Evolutionary conservation across 495 filamentous ascomycete genomes (phyloP).

Genomic region (Podospora sp.): DNA sequence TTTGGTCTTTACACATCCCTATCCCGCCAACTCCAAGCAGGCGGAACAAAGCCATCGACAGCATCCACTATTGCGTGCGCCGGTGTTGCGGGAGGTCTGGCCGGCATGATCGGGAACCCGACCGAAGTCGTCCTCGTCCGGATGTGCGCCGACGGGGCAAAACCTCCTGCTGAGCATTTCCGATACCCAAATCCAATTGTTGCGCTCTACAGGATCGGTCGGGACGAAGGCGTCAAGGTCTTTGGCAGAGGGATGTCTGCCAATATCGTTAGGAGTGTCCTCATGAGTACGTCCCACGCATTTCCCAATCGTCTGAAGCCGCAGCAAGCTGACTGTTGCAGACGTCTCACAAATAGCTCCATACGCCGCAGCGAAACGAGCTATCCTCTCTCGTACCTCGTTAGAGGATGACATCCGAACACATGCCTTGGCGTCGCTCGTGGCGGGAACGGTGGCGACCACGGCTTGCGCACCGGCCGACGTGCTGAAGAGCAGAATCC

Average conservation of each 20-base stretch:
- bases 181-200: constrained; percentile 37
- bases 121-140: constrained; percentile 75
- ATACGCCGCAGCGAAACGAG: constrained; percentile 39
- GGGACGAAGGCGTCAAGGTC: constrained; percentile 39
- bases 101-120: constrained; percentile 77
- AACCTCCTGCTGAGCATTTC: constrained; percentile 58
- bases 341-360: constrained; percentile 44
- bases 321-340: constrained; percentile 14
- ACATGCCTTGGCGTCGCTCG: constrained; percentile 39
- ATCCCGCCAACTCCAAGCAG: constrained; percentile 30
- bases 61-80: constrained; percentile 38
- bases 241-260: constrained; percentile 41
- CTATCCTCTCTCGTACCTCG: constrained; percentile 29
- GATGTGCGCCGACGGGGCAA: constrained; percentile 79
- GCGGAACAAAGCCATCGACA: constrained; percentile 28
- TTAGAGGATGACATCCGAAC: constrained; percentile 40
- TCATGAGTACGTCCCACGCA: constrained; percentile 37
- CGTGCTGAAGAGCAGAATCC: constrained; percentile 45
- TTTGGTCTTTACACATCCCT: constrained; percentile 42
- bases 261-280: constrained; percentile 42
- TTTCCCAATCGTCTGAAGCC: no score
- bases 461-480: constrained; percentile 45
- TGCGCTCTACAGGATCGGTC: constrained; percentile 37
- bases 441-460: constrained; percentile 43
- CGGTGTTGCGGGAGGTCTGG: constrained; percentile 64